A percentile compares a stretch with the other conserved stretches of the same genome.
These are phyloP conservation scores for Macrophomina tecta DNA, from an alignment of 2,329 filamentous ascomycete species.

Conservation along the genomic window DNA sequence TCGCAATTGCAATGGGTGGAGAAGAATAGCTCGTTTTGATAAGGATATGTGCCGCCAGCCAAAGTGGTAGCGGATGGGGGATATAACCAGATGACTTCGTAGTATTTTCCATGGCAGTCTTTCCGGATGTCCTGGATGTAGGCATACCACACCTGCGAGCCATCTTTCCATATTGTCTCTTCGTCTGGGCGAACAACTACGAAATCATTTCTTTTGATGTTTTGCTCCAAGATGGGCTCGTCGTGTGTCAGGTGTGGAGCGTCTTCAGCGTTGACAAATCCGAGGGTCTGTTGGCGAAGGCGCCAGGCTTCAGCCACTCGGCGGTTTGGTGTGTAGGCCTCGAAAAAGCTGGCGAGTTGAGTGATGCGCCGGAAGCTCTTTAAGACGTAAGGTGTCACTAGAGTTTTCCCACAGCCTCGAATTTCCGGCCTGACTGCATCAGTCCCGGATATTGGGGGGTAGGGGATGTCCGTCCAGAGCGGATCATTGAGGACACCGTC, in stretches of 20 bases:
- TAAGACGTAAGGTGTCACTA: conserved; percentile 74
- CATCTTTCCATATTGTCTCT: conserved; percentile 63
- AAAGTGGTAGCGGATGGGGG: conserved; percentile 74
- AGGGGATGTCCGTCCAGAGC: conserved; percentile 59
- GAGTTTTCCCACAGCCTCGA: conserved; percentile 51
- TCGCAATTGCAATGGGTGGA: conserved; percentile 77
- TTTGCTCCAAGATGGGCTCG: neutral
- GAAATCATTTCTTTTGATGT: conserved; percentile 52
- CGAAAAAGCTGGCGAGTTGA: neutral
- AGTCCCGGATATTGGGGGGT: neutral
- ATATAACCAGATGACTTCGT: conserved; percentile 74
- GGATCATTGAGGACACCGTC: conserved; percentile 36
- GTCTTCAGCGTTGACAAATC: neutral
- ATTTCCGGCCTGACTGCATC: conserved; percentile 15
- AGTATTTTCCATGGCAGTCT: conserved; percentile 38
- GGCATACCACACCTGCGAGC: conserved; percentile 68
- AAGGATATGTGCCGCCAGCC: conserved; percentile 70
- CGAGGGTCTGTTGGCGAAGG: neutral
- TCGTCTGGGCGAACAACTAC: conserved; percentile 55
- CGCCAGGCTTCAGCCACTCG: neutral
- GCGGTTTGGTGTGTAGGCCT: neutral
- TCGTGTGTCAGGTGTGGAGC: neutral
- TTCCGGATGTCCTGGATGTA: conserved; percentile 66
- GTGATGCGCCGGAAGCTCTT: conserved; percentile 68
- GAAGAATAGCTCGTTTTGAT: conserved; percentile 75